Evolutionary conservation across 306 rosid species (phyloP), one percentile per base, ranked within the genome.

Genomic region (Glycine soja): DNA sequence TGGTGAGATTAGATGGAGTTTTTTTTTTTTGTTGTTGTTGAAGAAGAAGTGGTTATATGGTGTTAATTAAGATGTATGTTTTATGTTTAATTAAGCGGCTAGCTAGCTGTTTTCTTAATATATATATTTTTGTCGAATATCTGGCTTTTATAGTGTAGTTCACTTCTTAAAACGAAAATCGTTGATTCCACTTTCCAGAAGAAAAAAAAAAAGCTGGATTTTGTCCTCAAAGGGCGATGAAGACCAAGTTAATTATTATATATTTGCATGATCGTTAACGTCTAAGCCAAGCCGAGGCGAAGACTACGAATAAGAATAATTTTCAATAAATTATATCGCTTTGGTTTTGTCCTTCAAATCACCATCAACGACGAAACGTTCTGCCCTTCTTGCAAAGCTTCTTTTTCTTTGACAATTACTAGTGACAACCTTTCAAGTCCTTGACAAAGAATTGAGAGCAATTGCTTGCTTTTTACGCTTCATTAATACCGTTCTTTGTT

Each of bases 211-310:
- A 12, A 32, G 19, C 9, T 43, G 18, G 72, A 14, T 6, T 38
- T 15, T 56, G 16, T 14, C 71, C 13, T 13, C 51, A 53, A 36
- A 50, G 38, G 80, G 14, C 68, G 48, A 52, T 51, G 74, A 64
- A 64, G 69, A 81, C 68, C 63, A 18, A 67, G 36, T 18, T 47
- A 69, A 16, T 13, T 52, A 52, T 52, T 11, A 13, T 52, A 14
- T 52, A 36, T 36, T 36, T 6, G 24, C 7, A 15, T 42, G 3
- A 6, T 67, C 46, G 65, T 62, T 71, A 58, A 74, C 40, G 54
- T 42, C 18, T 11, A 53, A 38, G 43, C 43, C 43, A 38, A 38
- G 74, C 16, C 3, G 57, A 18, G 81, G 74, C 45, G 6, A 40
- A 10, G 57, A 24, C 76, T 51, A 46, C 8, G 18, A 69, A 16